Conservation (phyloP, 768 basidiomycete species). For the Hirschioporus abietinus region DNA sequence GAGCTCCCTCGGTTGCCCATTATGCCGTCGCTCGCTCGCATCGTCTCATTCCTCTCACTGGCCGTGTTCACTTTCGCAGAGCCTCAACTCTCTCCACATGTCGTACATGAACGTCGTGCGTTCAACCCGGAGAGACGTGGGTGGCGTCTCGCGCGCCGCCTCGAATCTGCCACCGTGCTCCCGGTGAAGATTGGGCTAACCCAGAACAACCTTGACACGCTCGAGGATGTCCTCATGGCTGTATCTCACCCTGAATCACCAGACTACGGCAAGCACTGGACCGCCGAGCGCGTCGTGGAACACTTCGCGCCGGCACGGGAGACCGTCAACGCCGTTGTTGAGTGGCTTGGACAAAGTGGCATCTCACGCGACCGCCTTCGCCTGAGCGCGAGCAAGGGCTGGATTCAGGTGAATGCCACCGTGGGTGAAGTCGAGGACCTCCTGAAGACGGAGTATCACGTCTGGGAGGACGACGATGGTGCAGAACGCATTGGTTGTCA, state of each 20-base stretch:
- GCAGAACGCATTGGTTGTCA: slow-evolving; percentile 38
- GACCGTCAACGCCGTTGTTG: slow-evolving; percentile 21
- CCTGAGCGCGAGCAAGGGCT: slow-evolving; percentile 20
- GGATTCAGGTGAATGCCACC: slow-evolving; percentile 34
- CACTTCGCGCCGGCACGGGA: slow-evolving; percentile 27
- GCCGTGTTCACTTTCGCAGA: slow-evolving; percentile 17
- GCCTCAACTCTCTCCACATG: slow-evolving; percentile 16
- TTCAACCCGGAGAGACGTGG: slow-evolving; percentile 21
- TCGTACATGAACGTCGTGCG: slow-evolving; percentile 35
- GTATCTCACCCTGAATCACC: slow-evolving; percentile 33
- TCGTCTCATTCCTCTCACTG: slow-evolving; percentile 9
- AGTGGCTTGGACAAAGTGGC: slow-evolving; percentile 27
- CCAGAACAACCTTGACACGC: slow-evolving; percentile 27
- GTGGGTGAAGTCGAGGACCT: slow-evolving; percentile 37
- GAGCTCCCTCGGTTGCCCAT: not conserved
- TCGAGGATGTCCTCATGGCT: slow-evolving; percentile 26
- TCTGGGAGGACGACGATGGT: slow-evolving; percentile 34
- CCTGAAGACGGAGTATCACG: slow-evolving; percentile 38
- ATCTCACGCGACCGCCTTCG: slow-evolving; percentile 21
- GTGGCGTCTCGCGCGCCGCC: not conserved
- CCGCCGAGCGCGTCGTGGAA: slow-evolving; percentile 22
- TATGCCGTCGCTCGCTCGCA: not conserved
- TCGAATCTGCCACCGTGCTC: slow-evolving; percentile 14
- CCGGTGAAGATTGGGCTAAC: slow-evolving; percentile 32
- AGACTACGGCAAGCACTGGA: slow-evolving; percentile 32